Percentiles rank a stretch among this genome's conserved stretches.
Evolutionary conservation across 768 basidiomycete species (phyloP).

Genomic region (Boletus sp.): DNA sequence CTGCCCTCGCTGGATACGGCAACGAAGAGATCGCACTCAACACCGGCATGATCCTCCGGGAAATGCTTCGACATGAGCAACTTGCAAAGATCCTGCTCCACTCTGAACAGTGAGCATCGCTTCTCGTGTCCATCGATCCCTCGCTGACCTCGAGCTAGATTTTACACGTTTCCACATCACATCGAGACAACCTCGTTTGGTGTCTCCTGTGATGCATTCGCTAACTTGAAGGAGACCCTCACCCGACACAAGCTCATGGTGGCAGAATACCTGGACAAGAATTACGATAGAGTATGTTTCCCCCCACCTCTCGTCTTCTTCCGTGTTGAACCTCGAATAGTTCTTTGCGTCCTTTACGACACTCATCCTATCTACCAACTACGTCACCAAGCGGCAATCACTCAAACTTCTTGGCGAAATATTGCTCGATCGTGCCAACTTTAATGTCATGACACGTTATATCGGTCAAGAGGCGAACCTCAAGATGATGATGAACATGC

Average conservation of each 20-base stretch:
- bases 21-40: constrained; percentile 96
- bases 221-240: constrained; percentile 95
- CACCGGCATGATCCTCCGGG: constrained; percentile 95
- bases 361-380: constrained; percentile 90
- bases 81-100: constrained; percentile 86
- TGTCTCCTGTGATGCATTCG: constrained; percentile 96
- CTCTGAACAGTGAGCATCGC: constrained; percentile 81
- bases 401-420: constrained; percentile 98
- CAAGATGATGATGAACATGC: constrained; percentile 99
- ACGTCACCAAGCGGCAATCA: constrained; percentile 99
- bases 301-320: neutral
- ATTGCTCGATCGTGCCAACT: constrained; percentile 94
- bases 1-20: constrained; percentile 86
- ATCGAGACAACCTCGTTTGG: constrained; percentile 98
- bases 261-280: constrained; percentile 92
- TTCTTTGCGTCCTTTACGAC: constrained; percentile 96
- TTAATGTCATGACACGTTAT: constrained; percentile 97
- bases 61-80: constrained; percentile 93
- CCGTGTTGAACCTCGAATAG: constrained; percentile 37
- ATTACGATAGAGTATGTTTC: constrained; percentile 83
- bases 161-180: constrained; percentile 94
- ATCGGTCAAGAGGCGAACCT: constrained; percentile 93
- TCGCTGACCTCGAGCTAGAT: constrained; percentile 45
- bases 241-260: constrained; percentile 99
- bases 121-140: neutral